These are phyloP conservation scores for Cutaneotrichosporon cavernicola DNA, from an alignment of 1,284 basidiomycete species.

Conservation along the genomic window DNA sequence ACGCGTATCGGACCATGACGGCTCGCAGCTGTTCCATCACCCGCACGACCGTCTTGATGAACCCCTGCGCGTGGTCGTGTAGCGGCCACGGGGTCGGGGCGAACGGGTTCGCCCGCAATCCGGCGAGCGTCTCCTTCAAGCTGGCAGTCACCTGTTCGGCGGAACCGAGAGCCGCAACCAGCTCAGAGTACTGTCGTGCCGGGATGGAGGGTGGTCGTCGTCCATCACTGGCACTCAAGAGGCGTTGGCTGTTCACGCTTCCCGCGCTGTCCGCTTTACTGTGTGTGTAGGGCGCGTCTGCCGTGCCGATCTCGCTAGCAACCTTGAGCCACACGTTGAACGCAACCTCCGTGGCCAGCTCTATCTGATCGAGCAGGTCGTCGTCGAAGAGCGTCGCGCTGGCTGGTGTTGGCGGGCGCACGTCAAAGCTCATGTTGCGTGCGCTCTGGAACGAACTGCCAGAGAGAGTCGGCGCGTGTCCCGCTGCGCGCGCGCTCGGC, in stretches of 20 bases:
- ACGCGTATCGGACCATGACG: slow-evolving; percentile 49
- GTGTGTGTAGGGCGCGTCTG: slow-evolving; percentile 23
- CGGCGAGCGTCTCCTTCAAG: slow-evolving; percentile 44
- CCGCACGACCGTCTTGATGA: slow-evolving; percentile 54
- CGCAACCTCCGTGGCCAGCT: slow-evolving; percentile 54
- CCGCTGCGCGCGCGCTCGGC: neutral
- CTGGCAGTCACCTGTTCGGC: slow-evolving; percentile 46
- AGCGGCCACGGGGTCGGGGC: slow-evolving; percentile 34
- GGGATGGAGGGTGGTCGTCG: slow-evolving; percentile 39
- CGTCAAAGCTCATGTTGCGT: slow-evolving; percentile 47
- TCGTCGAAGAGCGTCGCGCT: slow-evolving; percentile 53
- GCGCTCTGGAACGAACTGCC: neutral
- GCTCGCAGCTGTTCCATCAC: slow-evolving; percentile 53
- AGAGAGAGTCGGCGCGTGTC: neutral
- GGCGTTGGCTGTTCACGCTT: slow-evolving; percentile 22
- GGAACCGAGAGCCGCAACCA: slow-evolving; percentile 42
- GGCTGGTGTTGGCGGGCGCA: slow-evolving; percentile 49
- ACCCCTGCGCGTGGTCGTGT: slow-evolving; percentile 42
- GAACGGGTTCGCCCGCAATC: slow-evolving; percentile 43
- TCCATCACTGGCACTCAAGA: slow-evolving; percentile 18
- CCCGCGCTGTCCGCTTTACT: slow-evolving; percentile 22
- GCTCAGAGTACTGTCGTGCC: slow-evolving; percentile 39
- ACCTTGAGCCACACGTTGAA: slow-evolving; percentile 55
- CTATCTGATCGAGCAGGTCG: slow-evolving; percentile 55
- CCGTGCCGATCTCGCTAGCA: slow-evolving; percentile 53